A percentile compares a stretch with the other conserved stretches of the same genome.
phyloP scores from a whole-genome alignment of 164 flowering plant genomes.

The Hamamelis virginiana region DNA sequence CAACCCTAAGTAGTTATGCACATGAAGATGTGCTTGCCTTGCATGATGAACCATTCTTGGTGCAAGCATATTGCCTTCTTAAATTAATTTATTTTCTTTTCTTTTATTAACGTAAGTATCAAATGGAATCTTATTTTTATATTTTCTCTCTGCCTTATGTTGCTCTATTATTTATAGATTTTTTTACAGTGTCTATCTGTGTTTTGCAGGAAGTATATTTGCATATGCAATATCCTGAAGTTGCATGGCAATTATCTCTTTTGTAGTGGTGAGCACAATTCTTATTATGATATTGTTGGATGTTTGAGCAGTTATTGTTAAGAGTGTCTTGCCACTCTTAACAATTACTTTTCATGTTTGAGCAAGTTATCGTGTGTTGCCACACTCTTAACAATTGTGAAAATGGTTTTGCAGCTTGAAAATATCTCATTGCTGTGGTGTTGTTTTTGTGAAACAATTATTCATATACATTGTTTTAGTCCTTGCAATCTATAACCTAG shows the following conservation, averaged over 20 bases:
- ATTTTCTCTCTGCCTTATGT: not conserved
- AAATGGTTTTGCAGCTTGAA: not conserved
- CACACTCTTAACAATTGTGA: too few relatives aligned
- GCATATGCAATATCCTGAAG: slow-evolving; percentile 66
- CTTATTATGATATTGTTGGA: not conserved
- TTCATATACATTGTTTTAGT: not conserved
- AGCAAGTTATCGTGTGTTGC: too few relatives aligned
- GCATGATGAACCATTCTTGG: not conserved
- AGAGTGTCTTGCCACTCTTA: not conserved
- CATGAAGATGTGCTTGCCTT: not conserved
- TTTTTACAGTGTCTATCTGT: slow-evolving; percentile 5
- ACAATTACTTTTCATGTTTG: too few relatives aligned
- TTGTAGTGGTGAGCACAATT: slow-evolving; percentile 35
- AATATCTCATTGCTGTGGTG: not conserved
- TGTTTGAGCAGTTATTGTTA: not conserved
- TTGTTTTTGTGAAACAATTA: not conserved
- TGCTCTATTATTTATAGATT: not conserved
- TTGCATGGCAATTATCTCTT: slow-evolving; percentile 11
- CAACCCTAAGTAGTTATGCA: not conserved
- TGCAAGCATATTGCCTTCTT: not conserved
- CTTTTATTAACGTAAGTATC: too few relatives aligned
- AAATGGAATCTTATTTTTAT: not conserved
- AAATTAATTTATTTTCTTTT: too few relatives aligned
- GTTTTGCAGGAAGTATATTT: slow-evolving; percentile 58
- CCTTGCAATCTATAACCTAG: not conserved